Evolutionary conservation across 805 yeast genomes (phyloP), one percentile per base, ranked within the genome.

Genomic region (Lachancea sp.): DNA sequence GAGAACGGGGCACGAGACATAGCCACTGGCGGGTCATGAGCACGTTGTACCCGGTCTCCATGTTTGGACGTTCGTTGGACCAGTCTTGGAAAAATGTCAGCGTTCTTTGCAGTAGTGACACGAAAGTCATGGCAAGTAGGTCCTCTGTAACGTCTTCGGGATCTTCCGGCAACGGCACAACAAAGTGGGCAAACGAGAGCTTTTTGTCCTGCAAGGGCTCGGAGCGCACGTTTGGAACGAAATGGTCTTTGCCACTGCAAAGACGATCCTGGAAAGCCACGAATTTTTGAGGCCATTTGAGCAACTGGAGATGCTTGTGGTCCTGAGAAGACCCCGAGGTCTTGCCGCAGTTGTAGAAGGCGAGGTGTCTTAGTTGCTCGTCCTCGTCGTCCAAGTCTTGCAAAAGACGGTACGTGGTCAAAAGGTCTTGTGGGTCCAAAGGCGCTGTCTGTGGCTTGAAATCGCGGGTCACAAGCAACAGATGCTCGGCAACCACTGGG

Each of bases 311-410:
- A 66, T 91, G 99, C 60, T 86, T 88, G 68, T 91, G 99, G 39
- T 85, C 82, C 58, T 89, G 93, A 0, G 96, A 88, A n/a, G 96
- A 95, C 1, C 98, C 99, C 50, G 95, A 79, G 54, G 79, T 74
- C 16, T 81, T 79, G 7, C 99, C 99, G 58, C 87, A 81, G 64
- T 91, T 91, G 73, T 79, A 91, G 64, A 91, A 91, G 0, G 89
- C 89, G 60, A 90, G 71, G 72, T 85, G 82, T 46, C 76, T 72
- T 31, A 67, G 66, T 25, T 66, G 68, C 13, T 62, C 68, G 18
- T 60, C 66, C 2, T 59, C 50, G 49, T 62, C 45, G 55, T 78
- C 77, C 42, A 84, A 67, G 15, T 66, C 67, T 13, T 63, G 59
- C 49, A 91, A 67, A 18, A 85, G 68, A 3, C 75, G 59, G 58